phyloP scores from a whole-genome alignment of 352 stramenopile species.

The Albugo laibachii region DNA sequence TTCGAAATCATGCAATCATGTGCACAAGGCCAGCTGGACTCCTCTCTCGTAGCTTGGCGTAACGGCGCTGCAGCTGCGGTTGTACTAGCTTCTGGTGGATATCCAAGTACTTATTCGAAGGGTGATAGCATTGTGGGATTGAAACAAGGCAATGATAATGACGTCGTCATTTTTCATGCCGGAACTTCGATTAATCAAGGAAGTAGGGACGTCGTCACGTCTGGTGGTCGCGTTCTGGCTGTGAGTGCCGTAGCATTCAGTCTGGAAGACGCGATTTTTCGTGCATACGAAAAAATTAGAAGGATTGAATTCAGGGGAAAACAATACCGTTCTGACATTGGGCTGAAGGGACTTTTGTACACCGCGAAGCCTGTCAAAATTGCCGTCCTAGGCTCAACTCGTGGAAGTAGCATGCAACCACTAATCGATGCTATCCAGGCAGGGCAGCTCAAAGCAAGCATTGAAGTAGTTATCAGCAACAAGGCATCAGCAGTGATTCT shows the following conservation, averaged over 20 bases:
- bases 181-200: constrained; percentile 78
- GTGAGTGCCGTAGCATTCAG: constrained; percentile 85
- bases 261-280: constrained; percentile 81
- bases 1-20: constrained; percentile 96
- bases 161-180: constrained; percentile 97
- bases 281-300: constrained; percentile 81
- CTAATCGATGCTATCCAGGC: constrained; percentile 90
- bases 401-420: constrained; percentile 89
- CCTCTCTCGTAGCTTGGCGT: constrained; percentile 80
- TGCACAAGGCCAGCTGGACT: constrained; percentile 81
- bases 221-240: constrained; percentile 92
- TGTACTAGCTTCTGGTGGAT: constrained; percentile 92
- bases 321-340: constrained; percentile 96
- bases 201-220: constrained; percentile 64
- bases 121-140: constrained; percentile 90
- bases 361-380: constrained; percentile 73
- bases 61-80: constrained; percentile 87
- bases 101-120: constrained; percentile 97
- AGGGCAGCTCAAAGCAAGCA: constrained; percentile 81
- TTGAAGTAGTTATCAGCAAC: constrained; percentile 95
- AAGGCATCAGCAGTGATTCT: constrained; percentile 86
- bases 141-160: constrained; percentile 56
- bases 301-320: constrained; percentile 82
- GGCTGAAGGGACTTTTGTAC: constrained; percentile 81
- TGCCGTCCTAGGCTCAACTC: constrained; percentile 90